Conservation (phyloP, 805 yeast genomes). For the Saturnispora besseyi region DNA sequence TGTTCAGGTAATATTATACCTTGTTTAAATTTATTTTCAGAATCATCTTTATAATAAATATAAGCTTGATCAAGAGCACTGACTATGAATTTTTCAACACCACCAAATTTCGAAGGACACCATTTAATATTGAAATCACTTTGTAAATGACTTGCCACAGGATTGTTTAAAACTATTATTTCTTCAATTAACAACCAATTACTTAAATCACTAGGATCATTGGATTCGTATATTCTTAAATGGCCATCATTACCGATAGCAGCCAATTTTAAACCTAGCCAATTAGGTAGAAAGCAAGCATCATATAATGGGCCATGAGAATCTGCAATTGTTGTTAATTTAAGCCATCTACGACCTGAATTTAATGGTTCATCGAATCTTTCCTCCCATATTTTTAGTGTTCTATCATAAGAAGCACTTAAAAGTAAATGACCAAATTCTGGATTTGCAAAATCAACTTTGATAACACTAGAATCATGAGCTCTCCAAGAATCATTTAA, state of each 20-base stretch:
- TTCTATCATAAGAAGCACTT: slow-evolving; percentile 82
- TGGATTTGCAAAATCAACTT: slow-evolving; percentile 89
- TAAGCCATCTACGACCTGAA: slow-evolving; percentile 79
- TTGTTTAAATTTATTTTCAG: slow-evolving; percentile 41
- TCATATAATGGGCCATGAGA: slow-evolving; percentile 84
- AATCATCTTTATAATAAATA: slow-evolving; percentile 47
- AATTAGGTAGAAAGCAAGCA: slow-evolving; percentile 82
- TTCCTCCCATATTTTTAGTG: slow-evolving; percentile 88
- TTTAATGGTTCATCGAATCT: slow-evolving; percentile 65
- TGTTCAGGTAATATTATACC: slow-evolving; percentile 74
- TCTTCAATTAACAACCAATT: slow-evolving; percentile 77
- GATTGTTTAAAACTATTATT: slow-evolving; percentile 52
- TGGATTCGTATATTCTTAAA: slow-evolving; percentile 74
- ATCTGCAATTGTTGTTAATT: slow-evolving; percentile 70
- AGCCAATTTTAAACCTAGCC: slow-evolving; percentile 72
- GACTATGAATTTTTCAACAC: slow-evolving; percentile 71
- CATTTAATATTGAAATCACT: slow-evolving; percentile 80
- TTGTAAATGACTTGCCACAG: slow-evolving; percentile 75
- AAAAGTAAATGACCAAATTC: slow-evolving; percentile 84
- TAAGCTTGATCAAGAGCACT: slow-evolving; percentile 83
- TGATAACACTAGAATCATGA: slow-evolving; percentile 80
- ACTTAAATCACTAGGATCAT: slow-evolving; percentile 81
- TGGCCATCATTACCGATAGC: slow-evolving; percentile 86
- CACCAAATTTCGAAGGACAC: slow-evolving; percentile 75
- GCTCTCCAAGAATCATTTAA: slow-evolving; percentile 90